Percentiles rank a stretch among this genome's conserved stretches.
These are phyloP conservation scores for Carex kokanica DNA, from an alignment of 176 grass and related monocot species.

Conservation along the genomic window DNA sequence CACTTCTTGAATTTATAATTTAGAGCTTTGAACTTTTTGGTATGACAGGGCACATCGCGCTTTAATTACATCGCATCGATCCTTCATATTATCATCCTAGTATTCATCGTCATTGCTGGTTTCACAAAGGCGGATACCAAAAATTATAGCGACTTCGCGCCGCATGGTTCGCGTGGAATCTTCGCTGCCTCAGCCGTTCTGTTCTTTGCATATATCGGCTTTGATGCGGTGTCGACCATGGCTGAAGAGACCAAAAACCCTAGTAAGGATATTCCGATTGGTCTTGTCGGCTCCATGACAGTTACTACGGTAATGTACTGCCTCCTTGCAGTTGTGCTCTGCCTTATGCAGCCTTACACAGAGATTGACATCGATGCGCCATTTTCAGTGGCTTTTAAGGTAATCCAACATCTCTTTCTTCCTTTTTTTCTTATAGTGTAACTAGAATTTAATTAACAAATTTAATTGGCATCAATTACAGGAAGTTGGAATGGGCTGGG, in stretches of 20 bases:
- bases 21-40: background rate
- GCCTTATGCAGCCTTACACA: conserved; percentile 54
- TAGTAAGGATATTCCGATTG: conserved; percentile 60
- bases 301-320: conserved; percentile 55
- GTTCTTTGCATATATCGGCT: conserved; percentile 91
- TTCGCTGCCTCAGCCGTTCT: conserved; percentile 68
- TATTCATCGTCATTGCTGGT: conserved; percentile 64
- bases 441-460: background rate
- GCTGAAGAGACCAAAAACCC: conserved; percentile 87
- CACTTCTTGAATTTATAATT: background rate
- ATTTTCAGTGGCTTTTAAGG: conserved; percentile 59
- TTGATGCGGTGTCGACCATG: conserved; percentile 89
- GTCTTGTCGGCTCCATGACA: conserved; percentile 70
- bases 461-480: background rate
- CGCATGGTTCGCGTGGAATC: conserved; percentile 51
- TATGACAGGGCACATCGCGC: conserved; percentile 53
- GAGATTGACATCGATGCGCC: conserved; percentile 51
- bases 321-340: conserved; percentile 53
- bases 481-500: conserved; percentile 57
- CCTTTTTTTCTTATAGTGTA: background rate
- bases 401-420: background rate
- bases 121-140: conserved; percentile 36
- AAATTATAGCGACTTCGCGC: conserved; percentile 57
- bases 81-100: conserved; percentile 53
- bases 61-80: conserved; percentile 88